Evolutionary conservation across 345 rosid genomes (phyloP).

Genomic region (Eucalyptus curtisii): DNA sequence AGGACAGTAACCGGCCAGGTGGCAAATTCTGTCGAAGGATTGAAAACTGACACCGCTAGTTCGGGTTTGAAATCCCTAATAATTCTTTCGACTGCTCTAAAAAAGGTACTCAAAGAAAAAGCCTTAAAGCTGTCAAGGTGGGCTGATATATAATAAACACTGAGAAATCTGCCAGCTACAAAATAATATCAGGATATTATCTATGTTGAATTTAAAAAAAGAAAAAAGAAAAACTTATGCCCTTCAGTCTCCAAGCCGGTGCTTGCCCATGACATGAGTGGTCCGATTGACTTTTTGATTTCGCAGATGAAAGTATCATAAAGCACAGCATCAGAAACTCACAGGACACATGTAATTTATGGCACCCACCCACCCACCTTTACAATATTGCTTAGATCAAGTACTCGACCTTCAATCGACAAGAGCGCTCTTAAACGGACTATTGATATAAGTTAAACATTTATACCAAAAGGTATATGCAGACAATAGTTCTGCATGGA

Average conservation of each 20-base stretch:
- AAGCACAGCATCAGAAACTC: background rate
- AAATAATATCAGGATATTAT: background rate
- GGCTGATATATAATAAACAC: background rate
- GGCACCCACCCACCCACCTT: background rate
- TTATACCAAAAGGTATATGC: background rate
- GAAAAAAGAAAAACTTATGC: background rate
- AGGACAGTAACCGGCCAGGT: background rate
- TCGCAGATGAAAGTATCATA: background rate
- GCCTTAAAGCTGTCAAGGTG: background rate
- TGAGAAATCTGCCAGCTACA: background rate
- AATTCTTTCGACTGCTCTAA: background rate
- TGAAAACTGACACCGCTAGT: background rate
- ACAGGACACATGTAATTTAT: background rate
- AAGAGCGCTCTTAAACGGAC: background rate
- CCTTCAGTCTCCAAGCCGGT: background rate
- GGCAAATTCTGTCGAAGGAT: background rate
- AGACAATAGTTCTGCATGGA: background rate
- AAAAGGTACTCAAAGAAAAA: background rate
- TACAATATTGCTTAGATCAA: background rate
- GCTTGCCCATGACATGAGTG: background rate
- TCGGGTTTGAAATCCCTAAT: background rate
- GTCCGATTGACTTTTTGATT: background rate
- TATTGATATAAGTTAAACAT: background rate
- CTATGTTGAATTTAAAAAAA: background rate
- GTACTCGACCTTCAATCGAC: background rate